A percentile compares a stretch with the other conserved stretches of the same genome.
These are phyloP conservation scores for Knufia petricola DNA, from an alignment of 2,329 filamentous ascomycete genomes.

Conservation along the genomic window DNA sequence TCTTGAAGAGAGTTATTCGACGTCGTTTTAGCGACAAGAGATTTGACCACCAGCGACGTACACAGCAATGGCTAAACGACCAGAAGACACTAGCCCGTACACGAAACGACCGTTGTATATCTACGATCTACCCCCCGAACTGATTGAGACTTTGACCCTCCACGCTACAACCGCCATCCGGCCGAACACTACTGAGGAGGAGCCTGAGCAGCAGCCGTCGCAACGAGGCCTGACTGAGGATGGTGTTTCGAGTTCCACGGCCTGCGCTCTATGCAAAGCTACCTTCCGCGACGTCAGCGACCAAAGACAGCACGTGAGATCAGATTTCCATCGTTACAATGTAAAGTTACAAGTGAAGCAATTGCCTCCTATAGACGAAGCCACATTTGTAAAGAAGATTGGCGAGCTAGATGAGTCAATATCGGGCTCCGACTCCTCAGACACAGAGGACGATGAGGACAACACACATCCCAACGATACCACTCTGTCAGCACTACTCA, in stretches of 20 bases:
- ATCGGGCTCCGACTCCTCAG: conserved; percentile 61
- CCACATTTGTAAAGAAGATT: conserved; percentile 77
- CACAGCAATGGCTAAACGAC: conserved; percentile 11
- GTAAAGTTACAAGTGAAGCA: conserved; percentile 82
- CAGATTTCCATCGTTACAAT: conserved; percentile 89
- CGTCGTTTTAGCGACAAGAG: no score
- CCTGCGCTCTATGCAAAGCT: conserved; percentile 71
- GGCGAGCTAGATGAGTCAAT: conserved; percentile 87
- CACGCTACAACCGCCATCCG: conserved; percentile 37
- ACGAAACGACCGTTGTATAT: conserved; percentile 49
- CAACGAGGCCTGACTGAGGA: conserved; percentile 23
- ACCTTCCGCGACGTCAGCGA: conserved; percentile 65
- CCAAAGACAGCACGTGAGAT: conserved; percentile 76
- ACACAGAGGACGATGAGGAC: conserved; percentile 52
- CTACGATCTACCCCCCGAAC: conserved; percentile 69
- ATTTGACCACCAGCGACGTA: no score
- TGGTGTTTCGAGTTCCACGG: conserved; percentile 48
- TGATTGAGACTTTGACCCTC: conserved; percentile 57
- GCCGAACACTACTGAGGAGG: conserved; percentile 14
- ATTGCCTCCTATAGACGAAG: conserved; percentile 60
- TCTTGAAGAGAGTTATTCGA: no score
- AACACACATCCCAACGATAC: conserved; percentile 50
- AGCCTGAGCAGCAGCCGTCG: background rate
- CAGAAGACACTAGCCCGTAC: conserved; percentile 22
- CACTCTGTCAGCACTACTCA: conserved; percentile 65